phyloP scores from a whole-genome alignment of 2,329 filamentous ascomycete genomes.

The Trichoderma sp. region DNA sequence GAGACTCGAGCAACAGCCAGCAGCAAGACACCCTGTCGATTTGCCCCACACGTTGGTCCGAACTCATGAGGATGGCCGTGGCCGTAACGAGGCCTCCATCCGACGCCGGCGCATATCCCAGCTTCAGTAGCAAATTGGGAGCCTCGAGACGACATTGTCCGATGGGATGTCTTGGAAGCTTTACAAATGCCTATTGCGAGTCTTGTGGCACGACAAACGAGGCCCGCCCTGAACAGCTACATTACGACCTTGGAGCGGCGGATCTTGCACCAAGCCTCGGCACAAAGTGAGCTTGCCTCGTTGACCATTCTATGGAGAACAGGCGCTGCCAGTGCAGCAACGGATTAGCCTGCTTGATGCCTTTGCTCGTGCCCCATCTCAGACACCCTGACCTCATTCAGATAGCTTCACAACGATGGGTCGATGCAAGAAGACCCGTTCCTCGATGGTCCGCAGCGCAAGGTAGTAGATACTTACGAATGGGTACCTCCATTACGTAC shows the following conservation, averaged over 20 bases:
- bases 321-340: background rate
- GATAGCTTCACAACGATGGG: background rate
- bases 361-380: background rate
- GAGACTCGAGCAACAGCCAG: background rate
- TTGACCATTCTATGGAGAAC: background rate
- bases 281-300: background rate
- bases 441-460: no score
- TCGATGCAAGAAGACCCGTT: no score
- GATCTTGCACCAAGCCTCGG: background rate
- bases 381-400: background rate
- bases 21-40: background rate
- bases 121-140: background rate
- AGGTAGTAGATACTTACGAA: no score
- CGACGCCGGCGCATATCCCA: constrained; percentile 23
- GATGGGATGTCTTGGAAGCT: background rate
- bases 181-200: background rate
- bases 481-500: no score
- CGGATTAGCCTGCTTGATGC: background rate
- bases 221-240: no score
- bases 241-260: background rate
- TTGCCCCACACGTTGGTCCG: constrained; percentile 12
- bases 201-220: background rate
- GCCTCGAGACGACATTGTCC: background rate
- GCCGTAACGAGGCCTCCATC: constrained; percentile 8
- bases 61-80: constrained; percentile 3